A percentile compares a stretch with the other conserved stretches of the same genome.
phyloP scores from a whole-genome alignment of 164 flowering plant genomes.

The Akebia trifoliata region DNA sequence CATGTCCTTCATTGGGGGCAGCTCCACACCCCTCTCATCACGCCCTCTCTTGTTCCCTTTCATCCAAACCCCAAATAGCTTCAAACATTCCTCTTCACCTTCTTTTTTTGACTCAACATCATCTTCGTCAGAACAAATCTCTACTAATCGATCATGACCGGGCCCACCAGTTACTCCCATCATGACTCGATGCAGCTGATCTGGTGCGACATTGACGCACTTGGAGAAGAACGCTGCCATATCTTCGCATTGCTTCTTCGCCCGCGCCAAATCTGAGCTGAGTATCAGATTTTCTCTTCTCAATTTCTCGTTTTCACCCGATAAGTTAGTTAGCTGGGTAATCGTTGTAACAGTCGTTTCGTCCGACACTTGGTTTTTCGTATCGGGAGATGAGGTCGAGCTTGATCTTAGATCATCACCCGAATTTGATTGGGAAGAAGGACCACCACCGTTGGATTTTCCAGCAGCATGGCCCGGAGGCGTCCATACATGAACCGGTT shows the following conservation, averaged over 20 bases:
- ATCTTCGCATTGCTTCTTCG: too few species aligned
- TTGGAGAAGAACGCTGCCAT: too few species aligned
- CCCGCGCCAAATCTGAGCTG: too few species aligned
- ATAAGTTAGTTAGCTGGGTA: too few species aligned
- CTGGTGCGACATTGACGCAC: slow-evolving; percentile 50
- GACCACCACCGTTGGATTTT: slow-evolving; percentile 20
- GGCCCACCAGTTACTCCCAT: slow-evolving; percentile 27
- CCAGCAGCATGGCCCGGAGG: slow-evolving; percentile 5
- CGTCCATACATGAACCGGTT: slow-evolving; percentile 16
- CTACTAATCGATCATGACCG: neutral
- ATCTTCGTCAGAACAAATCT: slow-evolving; percentile 1
- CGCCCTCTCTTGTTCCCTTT: slow-evolving; percentile 30
- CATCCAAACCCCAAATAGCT: slow-evolving; percentile 81
- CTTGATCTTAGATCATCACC: slow-evolving; percentile 56
- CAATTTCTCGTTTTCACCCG: too few species aligned
- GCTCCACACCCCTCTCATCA: slow-evolving; percentile 10
- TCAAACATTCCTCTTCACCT: slow-evolving; percentile 27
- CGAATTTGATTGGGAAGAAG: slow-evolving; percentile 37
- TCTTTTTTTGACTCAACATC: slow-evolving; percentile 10
- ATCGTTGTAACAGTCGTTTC: too few species aligned
- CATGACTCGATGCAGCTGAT: slow-evolving; percentile 53
- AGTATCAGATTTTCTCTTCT: too few species aligned
- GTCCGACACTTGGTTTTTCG: slow-evolving; percentile 41
- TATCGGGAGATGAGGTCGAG: slow-evolving; percentile 51
- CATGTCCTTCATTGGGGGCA: slow-evolving; percentile 26